These are phyloP conservation scores for Mortierella sp. DNA, from an alignment of 371 early-diverging fungal species.

Conservation along the genomic window DNA sequence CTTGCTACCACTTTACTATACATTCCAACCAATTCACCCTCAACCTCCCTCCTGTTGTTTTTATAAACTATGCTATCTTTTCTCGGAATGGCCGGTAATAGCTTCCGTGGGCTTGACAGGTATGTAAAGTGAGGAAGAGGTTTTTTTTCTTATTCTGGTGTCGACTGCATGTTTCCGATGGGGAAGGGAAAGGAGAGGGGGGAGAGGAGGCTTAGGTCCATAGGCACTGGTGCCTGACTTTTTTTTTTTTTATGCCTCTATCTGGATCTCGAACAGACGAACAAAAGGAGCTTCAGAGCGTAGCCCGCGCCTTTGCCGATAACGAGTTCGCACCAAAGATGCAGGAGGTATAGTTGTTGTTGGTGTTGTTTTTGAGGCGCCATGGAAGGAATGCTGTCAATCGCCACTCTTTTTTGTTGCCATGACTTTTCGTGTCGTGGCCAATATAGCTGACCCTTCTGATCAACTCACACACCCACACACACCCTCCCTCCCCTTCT, in stretches of 20 bases:
- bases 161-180: background rate
- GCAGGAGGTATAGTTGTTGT: conserved; percentile 48
- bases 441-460: background rate
- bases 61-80: background rate
- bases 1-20: too few species aligned
- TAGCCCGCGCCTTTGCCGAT: conserved; percentile 61
- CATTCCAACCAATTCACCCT: background rate
- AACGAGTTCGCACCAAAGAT: conserved; percentile 65
- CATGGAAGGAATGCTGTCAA: background rate
- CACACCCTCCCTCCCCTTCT: background rate
- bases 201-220: too few species aligned
- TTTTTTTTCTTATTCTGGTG: background rate
- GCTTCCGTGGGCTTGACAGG: conserved; percentile 45
- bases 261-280: conserved; percentile 44
- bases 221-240: background rate
- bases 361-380: background rate
- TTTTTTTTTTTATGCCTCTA: background rate
- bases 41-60: background rate
- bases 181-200: too few species aligned
- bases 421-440: background rate
- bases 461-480: background rate
- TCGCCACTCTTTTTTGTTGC: background rate
- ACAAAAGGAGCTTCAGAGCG: conserved; percentile 56
- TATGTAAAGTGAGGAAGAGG: background rate
- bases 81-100: conserved; percentile 4